Percentiles rank a stretch among this genome's conserved stretches.
Conservation (phyloP, 2,329 filamentous ascomycete species). For the Cladosporium sp. region DNA sequence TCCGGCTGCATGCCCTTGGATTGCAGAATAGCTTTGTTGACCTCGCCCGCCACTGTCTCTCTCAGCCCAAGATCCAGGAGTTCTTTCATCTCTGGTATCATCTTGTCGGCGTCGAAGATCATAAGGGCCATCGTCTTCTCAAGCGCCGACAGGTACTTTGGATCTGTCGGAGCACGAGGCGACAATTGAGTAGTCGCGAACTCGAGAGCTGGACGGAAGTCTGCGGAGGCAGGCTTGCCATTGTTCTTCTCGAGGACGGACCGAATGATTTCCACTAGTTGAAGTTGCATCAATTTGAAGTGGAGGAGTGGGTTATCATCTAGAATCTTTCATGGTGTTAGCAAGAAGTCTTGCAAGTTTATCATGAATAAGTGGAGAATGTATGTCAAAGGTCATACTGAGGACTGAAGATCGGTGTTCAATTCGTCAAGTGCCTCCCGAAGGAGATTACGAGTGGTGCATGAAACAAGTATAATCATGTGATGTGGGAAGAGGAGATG, state of each 20-base stretch:
- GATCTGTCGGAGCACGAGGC: conserved; percentile 79
- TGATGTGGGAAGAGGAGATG: conserved; percentile 45
- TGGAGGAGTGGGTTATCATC: conserved; percentile 81
- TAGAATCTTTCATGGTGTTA: conserved; percentile 66
- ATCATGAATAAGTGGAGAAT: conserved; percentile 30
- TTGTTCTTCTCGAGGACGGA: conserved; percentile 59
- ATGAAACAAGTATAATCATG: conserved; percentile 99
- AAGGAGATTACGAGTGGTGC: conserved; percentile 98
- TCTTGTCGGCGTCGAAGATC: conserved; percentile 79
- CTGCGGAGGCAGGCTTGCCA: conserved; percentile 61
- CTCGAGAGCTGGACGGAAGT: conserved; percentile 77
- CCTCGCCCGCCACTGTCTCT: conserved; percentile 78
- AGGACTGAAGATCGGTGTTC: conserved; percentile 77
- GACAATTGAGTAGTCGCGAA: conserved; percentile 89
- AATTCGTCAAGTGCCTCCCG: conserved; percentile 81
- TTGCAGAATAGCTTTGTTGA: conserved; percentile 84
- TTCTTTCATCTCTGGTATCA: conserved; percentile 73
- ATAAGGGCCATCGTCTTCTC: conserved; percentile 92
- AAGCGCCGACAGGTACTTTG: conserved; percentile 79
- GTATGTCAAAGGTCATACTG: conserved; percentile 67
- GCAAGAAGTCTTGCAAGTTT: conserved; percentile 4
- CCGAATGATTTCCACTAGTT: conserved; percentile 91
- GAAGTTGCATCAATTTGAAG: conserved; percentile 84
- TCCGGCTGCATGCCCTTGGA: conserved; percentile 73
- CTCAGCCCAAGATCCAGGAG: conserved; percentile 79